Base-by-base conservation (phyloP, 1,284 basidiomycete genomes). In the Pholiota adiposa region DNA sequence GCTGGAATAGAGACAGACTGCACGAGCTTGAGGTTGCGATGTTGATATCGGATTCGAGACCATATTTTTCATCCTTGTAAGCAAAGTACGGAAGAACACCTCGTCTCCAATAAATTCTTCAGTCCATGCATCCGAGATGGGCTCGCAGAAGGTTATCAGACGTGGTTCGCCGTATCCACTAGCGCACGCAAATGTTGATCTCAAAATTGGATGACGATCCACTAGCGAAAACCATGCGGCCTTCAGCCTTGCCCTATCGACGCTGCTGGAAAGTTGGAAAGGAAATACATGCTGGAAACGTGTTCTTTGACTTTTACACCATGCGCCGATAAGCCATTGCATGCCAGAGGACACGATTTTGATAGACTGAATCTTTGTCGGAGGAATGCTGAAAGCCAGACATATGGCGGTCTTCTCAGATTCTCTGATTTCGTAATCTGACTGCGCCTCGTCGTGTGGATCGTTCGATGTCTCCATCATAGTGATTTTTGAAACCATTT, bases 281-380 rank as follows among this genome's bases (percentile, higher is more conserved):
- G 76, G 76, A 55, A 83, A 83, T 29, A 74, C 75, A 63, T 80
- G 76, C 53, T 83, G 82, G 64, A 78, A 82, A 29, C 79, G 73
- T 7, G 72, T 72, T 27, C 75, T 68, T n/a, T 62, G 58, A 58
- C 79, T 82, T 36, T 69, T 68, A 61, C 80, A 75, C 82, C 82
- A 83, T 54, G 76, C 78, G 8, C 76, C 79, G 18, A 81, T 70
- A 14, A 72, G 55, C 70, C 70, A 73, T 62, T 77, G 75, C 73
- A 79, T 78, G 19, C 78, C 78, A 2, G 79, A 61, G 5, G 73
- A 65, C 51, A 65, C 55, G 46, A 65, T 33, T 19, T 61, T 50
- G 14, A 75, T 63, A 6, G 51, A 54, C 51, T 73, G 70, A 19
- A 73, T 61, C 1, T 53, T n/a, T 23, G 61, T 38, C 8, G 63